Base-by-base conservation (phyloP, 140 eudicot species). In the Flaveria floridana region DNA sequence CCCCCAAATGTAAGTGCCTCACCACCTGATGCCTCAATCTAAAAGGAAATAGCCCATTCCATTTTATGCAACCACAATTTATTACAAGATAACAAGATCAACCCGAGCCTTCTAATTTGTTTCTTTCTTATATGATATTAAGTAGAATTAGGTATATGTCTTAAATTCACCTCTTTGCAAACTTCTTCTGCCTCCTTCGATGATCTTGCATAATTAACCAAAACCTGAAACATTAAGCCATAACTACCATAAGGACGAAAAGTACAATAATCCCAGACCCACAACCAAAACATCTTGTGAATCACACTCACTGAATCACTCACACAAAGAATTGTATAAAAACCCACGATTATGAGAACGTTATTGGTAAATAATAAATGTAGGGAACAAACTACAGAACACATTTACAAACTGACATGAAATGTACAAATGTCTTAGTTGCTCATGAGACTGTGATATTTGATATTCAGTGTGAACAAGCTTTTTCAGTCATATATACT, bases 171-270 rank as follows among this genome's bases (percentile, higher is more conserved):
- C 98, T 89, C 87, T 82, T 87, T 89, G 64, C 91, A 88, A 77
- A 94, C 99, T 86, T 94, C 96, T 77, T 94, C 99, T 48, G 99
- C 99, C 75, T 94, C 99, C 87, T 88, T 86, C 28, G 97, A 88
- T 37, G 97, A 90, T 89, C 99, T 94, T 68, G 99, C 90, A 81
- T 94, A 94, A 73, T 90, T 94, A 56, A 94, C 97, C 74, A 93
- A 84, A 81, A 92, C 98, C 98, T 92, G 87, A 76, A 74, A 48
- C 14, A 70, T 42, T 79, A 20, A 51, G 48, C 26, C 76, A 65
- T 51, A 63, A 55, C 52, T 57, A 70, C 11, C 46, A 74, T 64
- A 48, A 42, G 64, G 42, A 52, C 14, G 1, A 20, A 80, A 41
- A 1, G n/a, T 30, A 67, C 51, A 44, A 28, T 58, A 42, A 16